Evolutionary conservation across 208 protist species (phyloP).

Genomic region (Strigomonas culicis): DNA sequence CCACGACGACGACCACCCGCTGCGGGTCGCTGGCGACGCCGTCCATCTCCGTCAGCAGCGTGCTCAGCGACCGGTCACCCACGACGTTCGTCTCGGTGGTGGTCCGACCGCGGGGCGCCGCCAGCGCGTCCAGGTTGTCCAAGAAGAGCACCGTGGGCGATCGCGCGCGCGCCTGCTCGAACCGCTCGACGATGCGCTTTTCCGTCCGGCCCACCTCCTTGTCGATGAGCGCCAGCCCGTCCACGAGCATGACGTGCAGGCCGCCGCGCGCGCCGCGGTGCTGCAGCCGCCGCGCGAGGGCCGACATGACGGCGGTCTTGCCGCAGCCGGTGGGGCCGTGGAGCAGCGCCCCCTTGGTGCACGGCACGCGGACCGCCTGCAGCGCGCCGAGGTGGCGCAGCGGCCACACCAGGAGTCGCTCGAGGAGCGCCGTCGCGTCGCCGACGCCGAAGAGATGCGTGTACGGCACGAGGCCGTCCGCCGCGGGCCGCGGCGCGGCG

Average conservation of each 20-base stretch:
- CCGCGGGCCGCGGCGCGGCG: conserved; percentile 7
- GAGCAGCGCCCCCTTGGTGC: conserved; percentile 71
- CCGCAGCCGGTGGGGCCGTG: conserved; percentile 77
- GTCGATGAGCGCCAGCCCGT: conserved; percentile 73
- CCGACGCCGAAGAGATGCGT: conserved; percentile 59
- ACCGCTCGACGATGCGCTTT: conserved; percentile 83
- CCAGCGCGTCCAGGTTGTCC: conserved; percentile 91
- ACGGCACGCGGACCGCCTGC: conserved; percentile 29
- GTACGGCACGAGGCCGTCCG: conserved; percentile 20
- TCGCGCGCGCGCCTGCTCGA: conserved; percentile 56
- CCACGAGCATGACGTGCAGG: conserved; percentile 64
- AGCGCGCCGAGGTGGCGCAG: conserved; percentile 52
- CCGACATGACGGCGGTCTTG: conserved; percentile 77
- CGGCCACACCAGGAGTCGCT: conserved; percentile 78
- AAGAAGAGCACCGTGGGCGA: conserved; percentile 85
- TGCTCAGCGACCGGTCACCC: conserved; percentile 85
- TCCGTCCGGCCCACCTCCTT: conserved; percentile 89
- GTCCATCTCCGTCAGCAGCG: conserved; percentile 92
- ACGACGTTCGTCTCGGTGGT: conserved; percentile 47
- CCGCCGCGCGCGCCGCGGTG: not conserved
- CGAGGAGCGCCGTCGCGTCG: conserved; percentile 41
- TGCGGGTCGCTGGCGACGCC: conserved; percentile 40
- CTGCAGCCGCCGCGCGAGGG: conserved; percentile 47
- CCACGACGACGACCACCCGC: conserved; percentile 73
- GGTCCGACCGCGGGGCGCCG: conserved; percentile 57